Percentiles rank a stretch among this genome's conserved stretches.
Conservation (phyloP, 371 early-diverging fungal genomes). For the Dipsacomyces acuminosporus region DNA sequence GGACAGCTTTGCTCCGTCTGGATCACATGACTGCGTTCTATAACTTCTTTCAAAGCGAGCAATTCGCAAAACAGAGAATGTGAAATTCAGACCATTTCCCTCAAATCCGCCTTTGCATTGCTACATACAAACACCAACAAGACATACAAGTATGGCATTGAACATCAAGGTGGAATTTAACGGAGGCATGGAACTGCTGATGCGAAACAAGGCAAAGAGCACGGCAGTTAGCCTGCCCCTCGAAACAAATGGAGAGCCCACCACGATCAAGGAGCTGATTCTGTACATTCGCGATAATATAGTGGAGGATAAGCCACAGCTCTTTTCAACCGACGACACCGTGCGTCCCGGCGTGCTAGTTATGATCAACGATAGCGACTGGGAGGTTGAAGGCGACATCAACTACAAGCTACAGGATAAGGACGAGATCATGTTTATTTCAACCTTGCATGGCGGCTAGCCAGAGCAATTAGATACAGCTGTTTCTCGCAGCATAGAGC, state of each 20-base stretch:
- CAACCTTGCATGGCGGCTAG: slow-evolving; percentile 93
- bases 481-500: too few species aligned
- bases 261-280: slow-evolving; percentile 70
- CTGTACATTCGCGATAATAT: slow-evolving; percentile 62
- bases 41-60: too few species aligned
- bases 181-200: slow-evolving; percentile 93
- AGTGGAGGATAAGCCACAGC: slow-evolving; percentile 75
- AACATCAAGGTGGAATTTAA: slow-evolving; percentile 49
- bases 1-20: too few species aligned
- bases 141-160: too few species aligned
- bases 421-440: slow-evolving; percentile 89
- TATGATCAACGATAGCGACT: slow-evolving; percentile 90
- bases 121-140: too few species aligned
- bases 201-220: slow-evolving; percentile 62
- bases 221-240: slow-evolving; percentile 56
- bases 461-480: not conserved
- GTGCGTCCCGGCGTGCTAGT: slow-evolving; percentile 96
- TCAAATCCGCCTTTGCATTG: too few species aligned
- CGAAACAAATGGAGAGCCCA: slow-evolving; percentile 37
- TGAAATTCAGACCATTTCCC: too few species aligned
- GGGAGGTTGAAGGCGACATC: slow-evolving; percentile 91
- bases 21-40: too few species aligned
- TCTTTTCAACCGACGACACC: slow-evolving; percentile 79
- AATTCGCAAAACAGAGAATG: too few species aligned
- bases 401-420: slow-evolving; percentile 71